Evolutionary conservation across 805 yeast genomes (phyloP).

Genomic region (Spathaspora girioi): DNA sequence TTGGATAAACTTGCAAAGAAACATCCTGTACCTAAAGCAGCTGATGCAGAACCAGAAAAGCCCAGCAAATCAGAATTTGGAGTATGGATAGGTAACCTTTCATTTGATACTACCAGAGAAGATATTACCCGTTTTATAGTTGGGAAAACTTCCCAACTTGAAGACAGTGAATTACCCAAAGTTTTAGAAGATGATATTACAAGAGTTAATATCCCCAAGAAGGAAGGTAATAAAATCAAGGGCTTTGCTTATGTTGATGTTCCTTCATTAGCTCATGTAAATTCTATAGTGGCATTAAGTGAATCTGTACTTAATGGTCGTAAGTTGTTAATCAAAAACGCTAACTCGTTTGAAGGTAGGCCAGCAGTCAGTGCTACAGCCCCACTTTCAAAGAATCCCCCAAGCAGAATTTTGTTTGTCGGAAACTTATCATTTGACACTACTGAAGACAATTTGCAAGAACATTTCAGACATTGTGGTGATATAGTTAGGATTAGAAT

Average conservation of each 20-base stretch:
- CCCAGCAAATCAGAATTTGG: conserved; percentile 55
- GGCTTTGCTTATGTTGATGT: conserved; percentile 94
- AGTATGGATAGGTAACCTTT: conserved; percentile 92
- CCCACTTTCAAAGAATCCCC: conserved; percentile 69
- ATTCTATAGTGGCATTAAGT: conserved; percentile 59
- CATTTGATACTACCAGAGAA: conserved; percentile 78
- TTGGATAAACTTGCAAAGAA: conserved; percentile 49
- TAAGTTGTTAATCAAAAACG: conserved; percentile 77
- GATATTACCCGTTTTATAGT: conserved; percentile 65
- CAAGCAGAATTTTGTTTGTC: conserved; percentile 83
- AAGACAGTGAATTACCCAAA: conserved; percentile 21
- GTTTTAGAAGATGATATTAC: conserved; percentile 59
- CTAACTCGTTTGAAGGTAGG: conserved; percentile 81
- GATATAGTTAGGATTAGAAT: conserved; percentile 79
- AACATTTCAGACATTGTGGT: conserved; percentile 89
- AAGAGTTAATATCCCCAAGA: conserved; percentile 78
- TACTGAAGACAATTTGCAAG: conserved; percentile 69
- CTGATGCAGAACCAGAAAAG: conserved; percentile 20
- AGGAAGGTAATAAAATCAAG: conserved; percentile 57
- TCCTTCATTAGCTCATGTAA: conserved; percentile 53
- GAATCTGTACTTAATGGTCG: conserved; percentile 80
- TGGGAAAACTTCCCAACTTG: conserved; percentile 48
- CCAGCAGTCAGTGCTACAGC: conserved; percentile 51
- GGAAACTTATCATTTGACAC: conserved; percentile 94
- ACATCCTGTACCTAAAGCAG: conserved; percentile 39